Evolutionary conservation across 2,329 filamentous ascomycete genomes (phyloP).

Genomic region (Fusarium sp.): DNA sequence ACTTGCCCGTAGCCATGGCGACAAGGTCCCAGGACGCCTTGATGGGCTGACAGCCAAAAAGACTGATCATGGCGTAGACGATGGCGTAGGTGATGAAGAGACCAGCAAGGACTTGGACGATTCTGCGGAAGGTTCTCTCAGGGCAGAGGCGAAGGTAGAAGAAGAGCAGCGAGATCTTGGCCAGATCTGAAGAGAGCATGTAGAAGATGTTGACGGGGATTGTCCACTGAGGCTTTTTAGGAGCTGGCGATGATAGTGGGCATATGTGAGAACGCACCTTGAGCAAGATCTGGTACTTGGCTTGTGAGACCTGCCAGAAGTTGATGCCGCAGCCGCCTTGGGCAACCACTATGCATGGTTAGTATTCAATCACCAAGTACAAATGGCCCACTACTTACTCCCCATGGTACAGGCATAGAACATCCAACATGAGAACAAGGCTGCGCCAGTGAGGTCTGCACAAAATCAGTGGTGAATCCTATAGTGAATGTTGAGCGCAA

Average conservation of each 20-base stretch:
- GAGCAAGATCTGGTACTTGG: slow-evolving; percentile 24
- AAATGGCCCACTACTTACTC: slow-evolving; percentile 11
- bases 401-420: slow-evolving; percentile 42
- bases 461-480: not conserved
- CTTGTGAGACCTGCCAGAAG: slow-evolving; percentile 35
- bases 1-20: slow-evolving; percentile 33
- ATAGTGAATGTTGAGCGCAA: accelerated
- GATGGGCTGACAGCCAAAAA: slow-evolving; percentile 39
- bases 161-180: slow-evolving; percentile 39
- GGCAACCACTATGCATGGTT: slow-evolving; percentile 18
- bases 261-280: not conserved
- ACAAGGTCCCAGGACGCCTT: slow-evolving; percentile 39
- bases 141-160: slow-evolving; percentile 39
- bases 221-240: slow-evolving; percentile 30
- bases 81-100: slow-evolving; percentile 32
- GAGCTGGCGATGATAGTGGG: accelerated
- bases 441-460: slow-evolving; percentile 30
- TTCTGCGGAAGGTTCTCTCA: slow-evolving; percentile 31
- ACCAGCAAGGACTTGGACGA: slow-evolving; percentile 10
- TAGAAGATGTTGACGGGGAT: slow-evolving; percentile 42
- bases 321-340: slow-evolving; percentile 34
- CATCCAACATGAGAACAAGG: slow-evolving; percentile 34
- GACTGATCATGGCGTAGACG: slow-evolving; percentile 38
- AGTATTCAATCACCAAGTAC: not conserved
- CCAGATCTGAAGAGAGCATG: slow-evolving; percentile 39